Conservation (phyloP, 768 basidiomycete genomes). For the Mycena vitilis region DNA sequence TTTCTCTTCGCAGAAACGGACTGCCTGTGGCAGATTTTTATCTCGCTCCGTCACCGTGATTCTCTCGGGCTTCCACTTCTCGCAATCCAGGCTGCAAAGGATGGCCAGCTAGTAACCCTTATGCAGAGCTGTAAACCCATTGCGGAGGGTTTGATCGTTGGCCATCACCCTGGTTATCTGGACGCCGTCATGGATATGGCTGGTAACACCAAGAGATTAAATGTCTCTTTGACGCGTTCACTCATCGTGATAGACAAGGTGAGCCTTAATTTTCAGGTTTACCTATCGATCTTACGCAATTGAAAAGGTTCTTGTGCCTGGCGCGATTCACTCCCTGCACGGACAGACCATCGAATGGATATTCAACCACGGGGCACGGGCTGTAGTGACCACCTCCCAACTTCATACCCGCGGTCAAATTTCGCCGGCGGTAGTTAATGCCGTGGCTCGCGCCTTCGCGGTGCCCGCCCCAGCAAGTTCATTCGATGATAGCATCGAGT, state of each 20-base stretch:
- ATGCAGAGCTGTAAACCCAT: neutral
- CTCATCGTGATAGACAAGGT: conserved; percentile 8
- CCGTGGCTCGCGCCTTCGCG: neutral
- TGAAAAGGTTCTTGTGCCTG: conserved; percentile 11
- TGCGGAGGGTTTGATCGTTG: conserved; percentile 8
- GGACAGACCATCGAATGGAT: conserved; percentile 19
- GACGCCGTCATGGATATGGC: neutral
- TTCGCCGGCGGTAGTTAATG: neutral
- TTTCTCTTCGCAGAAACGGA: neutral
- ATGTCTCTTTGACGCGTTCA: neutral
- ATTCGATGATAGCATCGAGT: neutral
- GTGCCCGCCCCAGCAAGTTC: neutral
- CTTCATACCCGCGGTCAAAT: neutral
- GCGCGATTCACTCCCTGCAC: conserved; percentile 6
- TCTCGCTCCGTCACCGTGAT: neutral
- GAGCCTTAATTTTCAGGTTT: neutral
- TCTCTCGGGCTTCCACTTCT: conserved; percentile 5
- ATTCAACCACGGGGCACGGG: conserved; percentile 1
- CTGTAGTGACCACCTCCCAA: conserved; percentile 16
- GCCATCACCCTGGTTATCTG: neutral
- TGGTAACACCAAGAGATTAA: neutral
- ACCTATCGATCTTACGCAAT: neutral
- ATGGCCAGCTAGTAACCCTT: conserved; percentile 11
- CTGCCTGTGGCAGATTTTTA: conserved; percentile 11
- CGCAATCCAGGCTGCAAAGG: neutral